These are phyloP conservation scores for Ogataea glucozyma DNA, from an alignment of 805 yeast genomes.

Conservation along the genomic window DNA sequence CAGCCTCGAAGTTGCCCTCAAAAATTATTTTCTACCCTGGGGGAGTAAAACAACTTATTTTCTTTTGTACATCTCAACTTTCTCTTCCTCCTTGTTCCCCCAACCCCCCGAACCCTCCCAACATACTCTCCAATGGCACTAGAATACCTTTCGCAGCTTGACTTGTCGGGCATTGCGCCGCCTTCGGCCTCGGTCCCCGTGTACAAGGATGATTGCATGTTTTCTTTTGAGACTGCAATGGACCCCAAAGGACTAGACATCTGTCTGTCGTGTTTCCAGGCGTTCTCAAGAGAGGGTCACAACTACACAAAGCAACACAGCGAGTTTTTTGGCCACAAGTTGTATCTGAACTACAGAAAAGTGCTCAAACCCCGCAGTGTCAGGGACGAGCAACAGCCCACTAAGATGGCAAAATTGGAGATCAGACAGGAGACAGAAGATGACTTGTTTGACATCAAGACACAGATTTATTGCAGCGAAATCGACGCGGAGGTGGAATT, in stretches of 20 bases:
- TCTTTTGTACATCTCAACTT: neutral
- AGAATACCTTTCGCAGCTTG: constrained; percentile 22
- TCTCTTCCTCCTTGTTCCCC: neutral
- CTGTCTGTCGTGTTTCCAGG: constrained; percentile 72
- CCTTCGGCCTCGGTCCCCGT: constrained; percentile 44
- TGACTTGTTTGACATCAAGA: constrained; percentile 54
- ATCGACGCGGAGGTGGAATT: constrained; percentile 32
- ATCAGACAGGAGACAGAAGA: constrained; percentile 62
- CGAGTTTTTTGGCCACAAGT: constrained; percentile 50
- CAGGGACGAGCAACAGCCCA: constrained; percentile 34
- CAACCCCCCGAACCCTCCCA: neutral
- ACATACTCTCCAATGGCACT: constrained; percentile 19
- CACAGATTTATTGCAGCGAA: constrained; percentile 42
- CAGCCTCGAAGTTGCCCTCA: no score
- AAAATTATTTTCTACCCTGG: neutral
- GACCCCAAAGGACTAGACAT: constrained; percentile 65
- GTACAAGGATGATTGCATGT: constrained; percentile 89
- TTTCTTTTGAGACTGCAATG: constrained; percentile 70
- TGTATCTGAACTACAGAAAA: constrained; percentile 61
- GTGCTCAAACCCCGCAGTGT: constrained; percentile 43
- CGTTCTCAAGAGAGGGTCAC: constrained; percentile 51
- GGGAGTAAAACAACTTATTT: neutral
- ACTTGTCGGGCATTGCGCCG: constrained; percentile 16
- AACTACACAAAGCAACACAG: constrained; percentile 62
- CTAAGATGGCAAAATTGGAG: constrained; percentile 64